phyloP scores from a whole-genome alignment of 352 stramenopile genomes.

The Blastocystis sp. region DNA sequence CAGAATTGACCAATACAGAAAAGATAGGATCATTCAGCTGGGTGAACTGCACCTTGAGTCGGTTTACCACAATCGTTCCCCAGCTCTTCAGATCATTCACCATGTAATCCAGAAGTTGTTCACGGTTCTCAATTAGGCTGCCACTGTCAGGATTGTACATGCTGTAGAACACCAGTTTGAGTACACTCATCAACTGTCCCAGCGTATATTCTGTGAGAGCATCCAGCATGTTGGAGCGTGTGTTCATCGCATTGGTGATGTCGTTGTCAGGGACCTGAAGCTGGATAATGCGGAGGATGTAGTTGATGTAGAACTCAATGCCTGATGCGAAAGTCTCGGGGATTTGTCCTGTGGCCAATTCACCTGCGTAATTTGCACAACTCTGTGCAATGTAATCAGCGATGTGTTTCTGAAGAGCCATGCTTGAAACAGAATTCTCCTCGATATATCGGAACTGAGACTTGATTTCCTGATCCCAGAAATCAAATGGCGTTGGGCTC shows the following conservation, averaged over 20 bases:
- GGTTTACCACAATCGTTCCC: not conserved
- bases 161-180: constrained; percentile 23
- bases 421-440: not conserved
- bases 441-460: not conserved
- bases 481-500: not conserved
- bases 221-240: constrained; percentile 1
- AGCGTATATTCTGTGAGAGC: constrained; percentile 24
- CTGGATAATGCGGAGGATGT: constrained; percentile 40
- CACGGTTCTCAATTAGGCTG: not conserved
- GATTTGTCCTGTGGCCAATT: not conserved
- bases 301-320: constrained; percentile 53
- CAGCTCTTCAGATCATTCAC: not conserved
- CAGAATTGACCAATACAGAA: not conserved
- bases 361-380: not conserved
- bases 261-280: constrained; percentile 27
- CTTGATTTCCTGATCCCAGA: constrained; percentile 20
- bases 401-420: constrained; percentile 4
- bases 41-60: not conserved
- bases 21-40: not conserved
- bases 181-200: not conserved
- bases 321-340: not conserved
- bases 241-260: not conserved
- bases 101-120: constrained; percentile 21
- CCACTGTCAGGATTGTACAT: not conserved
- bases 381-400: not conserved